Conservation (phyloP, 768 basidiomycete species). For the Mycena amicta region DNA sequence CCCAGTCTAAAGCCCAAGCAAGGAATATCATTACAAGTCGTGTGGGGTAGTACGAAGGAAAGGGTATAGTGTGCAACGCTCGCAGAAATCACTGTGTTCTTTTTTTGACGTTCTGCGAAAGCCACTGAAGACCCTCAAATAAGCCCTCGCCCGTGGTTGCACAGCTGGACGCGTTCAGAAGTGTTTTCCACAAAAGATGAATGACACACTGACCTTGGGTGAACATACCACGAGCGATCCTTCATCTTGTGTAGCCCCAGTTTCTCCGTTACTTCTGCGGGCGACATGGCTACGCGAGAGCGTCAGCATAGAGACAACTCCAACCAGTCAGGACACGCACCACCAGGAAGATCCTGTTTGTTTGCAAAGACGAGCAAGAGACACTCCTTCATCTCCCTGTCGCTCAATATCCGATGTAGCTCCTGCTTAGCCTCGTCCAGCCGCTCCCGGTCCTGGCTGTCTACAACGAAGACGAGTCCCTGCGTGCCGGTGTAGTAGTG, state of each 20-base stretch:
- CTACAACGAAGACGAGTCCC: slow-evolving; percentile 97
- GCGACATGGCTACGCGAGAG: slow-evolving; percentile 85
- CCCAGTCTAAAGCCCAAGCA: no score
- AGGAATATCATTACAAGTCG: neutral
- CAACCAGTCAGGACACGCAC: slow-evolving; percentile 46
- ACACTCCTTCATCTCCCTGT: slow-evolving; percentile 98
- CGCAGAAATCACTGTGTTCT: slow-evolving; percentile 54
- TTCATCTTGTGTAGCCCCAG: slow-evolving; percentile 94
- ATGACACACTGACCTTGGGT: slow-evolving; percentile 76
- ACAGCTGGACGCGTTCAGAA: slow-evolving; percentile 54
- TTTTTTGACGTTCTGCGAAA: slow-evolving; percentile 98
- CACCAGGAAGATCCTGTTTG: slow-evolving; percentile 97
- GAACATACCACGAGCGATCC: slow-evolving; percentile 98
- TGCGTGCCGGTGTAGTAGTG: slow-evolving; percentile 99
- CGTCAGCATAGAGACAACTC: neutral
- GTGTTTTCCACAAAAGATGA: neutral
- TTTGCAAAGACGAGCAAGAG: slow-evolving; percentile 97
- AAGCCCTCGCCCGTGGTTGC: slow-evolving; percentile 96
- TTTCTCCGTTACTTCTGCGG: slow-evolving; percentile 97
- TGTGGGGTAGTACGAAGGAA: neutral
- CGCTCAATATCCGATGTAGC: slow-evolving; percentile 92
- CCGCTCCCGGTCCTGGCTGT: slow-evolving; percentile 92
- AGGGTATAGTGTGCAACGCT: slow-evolving; percentile 5
- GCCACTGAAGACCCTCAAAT: slow-evolving; percentile 96
- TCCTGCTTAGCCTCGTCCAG: slow-evolving; percentile 97